Conservation (phyloP, 1,284 basidiomycete genomes). For the Puccinia novopanici region DNA sequence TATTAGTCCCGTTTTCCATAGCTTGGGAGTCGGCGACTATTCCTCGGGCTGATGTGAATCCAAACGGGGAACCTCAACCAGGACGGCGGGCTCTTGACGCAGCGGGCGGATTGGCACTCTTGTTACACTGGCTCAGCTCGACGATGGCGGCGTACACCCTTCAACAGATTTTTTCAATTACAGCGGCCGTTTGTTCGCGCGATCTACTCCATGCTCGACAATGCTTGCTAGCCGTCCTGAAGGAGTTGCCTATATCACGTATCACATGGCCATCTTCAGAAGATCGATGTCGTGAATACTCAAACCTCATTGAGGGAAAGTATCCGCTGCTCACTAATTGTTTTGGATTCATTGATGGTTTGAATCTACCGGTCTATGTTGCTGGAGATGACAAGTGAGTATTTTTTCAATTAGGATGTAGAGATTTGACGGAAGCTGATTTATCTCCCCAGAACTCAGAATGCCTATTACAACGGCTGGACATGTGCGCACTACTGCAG, state of each 20-base stretch:
- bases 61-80: background rate
- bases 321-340: background rate
- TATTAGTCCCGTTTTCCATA: background rate
- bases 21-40: background rate
- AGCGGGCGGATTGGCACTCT: background rate
- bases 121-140: slow-evolving; percentile 1
- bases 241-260: background rate
- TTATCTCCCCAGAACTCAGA: background rate
- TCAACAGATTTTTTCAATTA: background rate
- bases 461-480: background rate
- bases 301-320: background rate
- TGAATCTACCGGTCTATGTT: background rate
- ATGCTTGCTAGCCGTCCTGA: background rate
- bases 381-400: slow-evolving; percentile 9
- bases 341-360: slow-evolving; percentile 22
- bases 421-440: background rate
- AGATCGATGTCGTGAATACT: background rate
- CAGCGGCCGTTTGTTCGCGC: background rate
- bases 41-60: background rate
- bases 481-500: background rate
- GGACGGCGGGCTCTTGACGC: background rate
- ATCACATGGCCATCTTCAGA: background rate
- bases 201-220: background rate
- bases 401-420: background rate
- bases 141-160: background rate